phyloP scores from a whole-genome alignment of 139 green algal genomes.

The Pseudopediastrum boryanum region DNA sequence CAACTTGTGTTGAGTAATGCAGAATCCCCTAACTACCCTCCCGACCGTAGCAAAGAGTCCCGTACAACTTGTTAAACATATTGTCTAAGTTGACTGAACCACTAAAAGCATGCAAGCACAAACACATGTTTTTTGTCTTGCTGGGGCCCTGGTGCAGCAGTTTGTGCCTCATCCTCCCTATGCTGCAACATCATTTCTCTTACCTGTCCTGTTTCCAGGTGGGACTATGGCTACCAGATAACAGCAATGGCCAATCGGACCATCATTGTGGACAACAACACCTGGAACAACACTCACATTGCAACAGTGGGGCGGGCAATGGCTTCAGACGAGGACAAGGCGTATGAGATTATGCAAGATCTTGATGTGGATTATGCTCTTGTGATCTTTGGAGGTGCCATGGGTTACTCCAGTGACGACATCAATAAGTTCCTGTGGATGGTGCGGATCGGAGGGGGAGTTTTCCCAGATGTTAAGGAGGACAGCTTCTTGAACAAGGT shows the following conservation, averaged over 20 bases:
- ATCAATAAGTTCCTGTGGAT: conserved; percentile 99
- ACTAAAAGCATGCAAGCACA: too few species aligned
- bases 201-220: conserved; percentile 11
- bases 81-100: too few species aligned
- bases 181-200: too few species aligned
- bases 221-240: conserved; percentile 96
- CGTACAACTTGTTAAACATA: too few species aligned
- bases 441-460: conserved; percentile 75
- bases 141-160: too few species aligned
- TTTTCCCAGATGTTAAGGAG: conserved; percentile 85
- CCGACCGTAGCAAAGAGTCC: too few species aligned
- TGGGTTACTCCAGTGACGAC: conserved; percentile 88
- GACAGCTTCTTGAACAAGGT: conserved; percentile 82
- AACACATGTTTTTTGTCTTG: too few species aligned
- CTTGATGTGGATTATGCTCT: conserved; percentile 97
- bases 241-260: conserved; percentile 92
- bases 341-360: conserved; percentile 14
- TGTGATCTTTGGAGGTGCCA: conserved; percentile 92
- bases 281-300: conserved; percentile 98
- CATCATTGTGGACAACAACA: conserved; percentile 97
- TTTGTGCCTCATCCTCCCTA: too few species aligned
- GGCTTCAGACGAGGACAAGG: conserved; percentile 32
- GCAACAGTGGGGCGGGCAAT: conserved; percentile 89
- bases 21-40: too few species aligned
- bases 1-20: too few species aligned